Conservation (phyloP, 2,329 filamentous ascomycete species). For the Fusarium sp. region DNA sequence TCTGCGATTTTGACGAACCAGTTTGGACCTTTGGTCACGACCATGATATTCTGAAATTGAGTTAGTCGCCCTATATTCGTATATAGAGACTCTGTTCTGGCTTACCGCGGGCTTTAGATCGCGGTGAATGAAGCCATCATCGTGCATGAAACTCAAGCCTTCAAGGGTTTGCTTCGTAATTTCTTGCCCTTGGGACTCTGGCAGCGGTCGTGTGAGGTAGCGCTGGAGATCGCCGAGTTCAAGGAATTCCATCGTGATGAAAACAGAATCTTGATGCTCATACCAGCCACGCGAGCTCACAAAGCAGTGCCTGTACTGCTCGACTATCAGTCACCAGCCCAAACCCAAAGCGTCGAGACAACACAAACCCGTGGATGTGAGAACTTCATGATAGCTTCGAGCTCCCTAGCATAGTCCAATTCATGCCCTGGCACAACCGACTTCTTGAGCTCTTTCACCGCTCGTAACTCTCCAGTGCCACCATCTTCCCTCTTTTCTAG, state of each 20-base stretch:
- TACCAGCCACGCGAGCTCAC: not conserved
- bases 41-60: not conserved
- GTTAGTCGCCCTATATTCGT: not conserved
- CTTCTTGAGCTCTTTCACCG: not conserved
- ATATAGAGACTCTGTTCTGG: not conserved
- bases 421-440: not conserved
- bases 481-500: not conserved
- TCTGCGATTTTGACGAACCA: not conserved
- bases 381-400: not conserved
- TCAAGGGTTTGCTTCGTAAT: not conserved
- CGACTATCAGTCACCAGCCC: not conserved
- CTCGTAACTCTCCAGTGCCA: not conserved
- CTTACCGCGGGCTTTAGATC: not conserved
- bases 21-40: not conserved
- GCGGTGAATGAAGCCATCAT: not conserved
- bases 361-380: not conserved
- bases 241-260: not conserved
- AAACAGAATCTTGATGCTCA: not conserved
- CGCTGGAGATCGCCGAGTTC: not conserved
- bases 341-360: not conserved
- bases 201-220: not conserved
- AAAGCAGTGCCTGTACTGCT: not conserved
- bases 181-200: not conserved
- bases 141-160: not conserved
- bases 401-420: not conserved